Base-by-base conservation (phyloP, 108 stramenopile genomes). In the Ochromonas danica region DNA sequence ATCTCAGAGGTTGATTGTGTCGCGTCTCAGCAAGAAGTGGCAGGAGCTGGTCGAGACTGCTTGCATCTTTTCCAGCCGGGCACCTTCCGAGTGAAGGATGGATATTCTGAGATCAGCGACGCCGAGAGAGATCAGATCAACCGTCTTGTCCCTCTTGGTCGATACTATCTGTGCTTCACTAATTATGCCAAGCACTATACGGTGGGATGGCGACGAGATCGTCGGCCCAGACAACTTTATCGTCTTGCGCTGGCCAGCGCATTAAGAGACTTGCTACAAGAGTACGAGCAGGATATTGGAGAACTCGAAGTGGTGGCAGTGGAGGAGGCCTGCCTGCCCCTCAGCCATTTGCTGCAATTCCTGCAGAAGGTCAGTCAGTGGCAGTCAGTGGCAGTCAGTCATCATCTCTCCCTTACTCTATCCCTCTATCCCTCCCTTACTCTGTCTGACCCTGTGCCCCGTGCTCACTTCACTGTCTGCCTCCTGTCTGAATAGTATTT, bases 101-200 rank as follows among this genome's bases (percentile, higher is more conserved):
- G 72, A 57, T 75, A 30, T 31, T 6, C 14, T 36, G 6, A 30
- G 10, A 14, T 75, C 14, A 33, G n/a, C 10, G 14, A 17, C 40
- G 36, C 72, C 31, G 51, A 45, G 10, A 17, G 72, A 6, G 72
- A 75, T 6, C 72, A 75, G 38, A 60, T 75, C 22, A 36, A 75
- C 40, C n/a, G 72, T 3, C 6, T 75, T 27, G 72, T 75, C 6
- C 72, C 43, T 10, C 6, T 75, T 10, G 72, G 72, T 41, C 38
- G 36, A 14, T 42, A 57, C 17, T 75, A 75, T 36, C 17, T 14
- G 17, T 36, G 28, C 10, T 42, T 75, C 17, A 3, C 3, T 6
- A 33, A 27, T 17, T 75, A 42, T 36, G 38, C n/a, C 41, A 33
- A 75, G 3, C 14, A 45, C 22, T 31, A 70, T 70, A 31, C 14